Percentiles rank a stretch among this genome's conserved stretches.
Evolutionary conservation across 2,329 filamentous ascomycete species (phyloP).

Genomic region (Coniochaeta pulveracea): DNA sequence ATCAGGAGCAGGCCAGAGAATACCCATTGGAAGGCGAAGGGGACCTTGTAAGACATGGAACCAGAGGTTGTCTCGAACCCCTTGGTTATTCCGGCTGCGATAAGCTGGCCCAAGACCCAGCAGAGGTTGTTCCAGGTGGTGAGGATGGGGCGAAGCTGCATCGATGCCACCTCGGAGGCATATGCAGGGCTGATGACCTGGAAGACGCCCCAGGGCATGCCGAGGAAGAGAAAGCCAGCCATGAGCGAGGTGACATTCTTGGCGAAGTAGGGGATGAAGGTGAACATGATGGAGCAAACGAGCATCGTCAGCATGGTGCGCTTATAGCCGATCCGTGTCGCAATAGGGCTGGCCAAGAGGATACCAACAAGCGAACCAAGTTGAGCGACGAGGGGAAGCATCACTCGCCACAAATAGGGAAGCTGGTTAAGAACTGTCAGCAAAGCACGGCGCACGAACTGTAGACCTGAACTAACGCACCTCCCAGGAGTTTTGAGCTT

Average conservation of each 20-base stretch:
- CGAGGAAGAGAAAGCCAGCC: conserved; percentile 9
- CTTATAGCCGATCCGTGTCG: conserved; percentile 9
- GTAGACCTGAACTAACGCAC: no score
- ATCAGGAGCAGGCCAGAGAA: conserved; percentile 31
- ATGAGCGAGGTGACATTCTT: conserved; percentile 7
- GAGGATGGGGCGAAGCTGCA: conserved; percentile 36
- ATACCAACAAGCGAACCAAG: conserved; percentile 11
- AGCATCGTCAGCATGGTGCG: conserved; percentile 9
- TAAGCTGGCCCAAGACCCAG: conserved; percentile 44
- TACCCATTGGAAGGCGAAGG: conserved; percentile 35
- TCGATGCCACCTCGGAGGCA: conserved; percentile 36
- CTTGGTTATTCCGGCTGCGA: conserved; percentile 27
- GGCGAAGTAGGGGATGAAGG: conserved; percentile 10
- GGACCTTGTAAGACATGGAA: conserved; percentile 33
- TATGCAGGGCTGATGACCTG: conserved; percentile 33
- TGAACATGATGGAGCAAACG: conserved; percentile 4
- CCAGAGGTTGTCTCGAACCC: conserved; percentile 19
- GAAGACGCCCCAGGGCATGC: conserved; percentile 29
- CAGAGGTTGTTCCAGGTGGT: conserved; percentile 47
- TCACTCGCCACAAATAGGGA: conserved; percentile 8
- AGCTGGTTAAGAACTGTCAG: conserved; percentile 8
- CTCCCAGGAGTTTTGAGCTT: no score
- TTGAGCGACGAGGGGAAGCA: conserved; percentile 10
- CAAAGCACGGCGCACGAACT: no score
- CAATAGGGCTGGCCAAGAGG: conserved; percentile 6